Evolutionary conservation across 1,284 basidiomycete genomes (phyloP), one percentile per base, ranked within the genome.

Genomic region (Cryptococcus sp.): DNA sequence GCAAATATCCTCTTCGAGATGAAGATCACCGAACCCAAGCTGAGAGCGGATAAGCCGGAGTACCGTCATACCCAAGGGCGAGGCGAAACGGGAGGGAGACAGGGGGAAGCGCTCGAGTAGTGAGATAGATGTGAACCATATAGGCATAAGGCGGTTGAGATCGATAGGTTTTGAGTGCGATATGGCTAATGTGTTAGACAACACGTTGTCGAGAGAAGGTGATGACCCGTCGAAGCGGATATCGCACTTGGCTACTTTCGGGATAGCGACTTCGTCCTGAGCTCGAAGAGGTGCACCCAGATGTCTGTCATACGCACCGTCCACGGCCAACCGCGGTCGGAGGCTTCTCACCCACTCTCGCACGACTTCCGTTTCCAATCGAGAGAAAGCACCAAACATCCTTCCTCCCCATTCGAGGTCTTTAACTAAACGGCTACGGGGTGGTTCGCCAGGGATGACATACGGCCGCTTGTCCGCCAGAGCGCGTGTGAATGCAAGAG

Each of bases 371-470:
- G 57, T 54, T 47, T 73, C 69, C 15, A 46, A 37, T 26, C 57
- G 54, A 6, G 69, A 65, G 51, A 73, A 73, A 7, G 71, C 70
- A 5, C 72, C 72, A 58, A 74, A 74, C 72, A 74, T 74, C 50
- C 65, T 58, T 10, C 72, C 70, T 48, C 67, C 69, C 72, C 70
- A 74, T 48, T 65, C 59, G 19, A 70, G 50, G 54, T 69, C 67
- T 46, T 61, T 59, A 38, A 72, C 60, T 13, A 74, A 56, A 20
- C 58, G 52, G 54, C 67, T 69, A 44, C 57, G 46, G 10, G 49
- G 53, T 1, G 64, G 52, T 26, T 68, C 57, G 15, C 72, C 72
- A 10, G 60, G 57, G 13, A 55, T 54, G 7, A 73, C 61, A 62
- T 67, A 72, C 1, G 66, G 63, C 50, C 53, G 50, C 49, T 64